phyloP scores from a whole-genome alignment of 2,329 filamentous ascomycete species.

The Ophioceras dolichostomum region DNA sequence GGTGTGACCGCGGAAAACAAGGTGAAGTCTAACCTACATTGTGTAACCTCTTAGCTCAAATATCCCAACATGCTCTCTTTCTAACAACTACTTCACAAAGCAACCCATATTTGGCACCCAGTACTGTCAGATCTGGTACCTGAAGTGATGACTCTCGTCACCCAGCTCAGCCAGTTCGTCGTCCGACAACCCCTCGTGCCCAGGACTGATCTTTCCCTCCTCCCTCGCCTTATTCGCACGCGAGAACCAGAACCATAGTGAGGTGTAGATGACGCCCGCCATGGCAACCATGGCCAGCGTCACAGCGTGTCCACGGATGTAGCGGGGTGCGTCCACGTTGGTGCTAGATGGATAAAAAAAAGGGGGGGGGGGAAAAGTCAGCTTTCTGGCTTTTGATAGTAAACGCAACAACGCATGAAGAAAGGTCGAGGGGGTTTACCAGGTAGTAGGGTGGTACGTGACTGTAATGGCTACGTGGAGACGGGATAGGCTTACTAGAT shows the following conservation, averaged over 20 bases:
- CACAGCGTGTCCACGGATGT: constrained; percentile 47
- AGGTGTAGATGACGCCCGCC: constrained; percentile 36
- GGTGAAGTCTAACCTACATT: no score
- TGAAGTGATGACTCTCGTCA: constrained; percentile 37
- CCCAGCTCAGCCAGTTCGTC: constrained; percentile 37
- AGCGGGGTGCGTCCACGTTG: constrained; percentile 38
- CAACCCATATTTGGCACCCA: no score
- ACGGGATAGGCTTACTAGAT: constrained; percentile 29
- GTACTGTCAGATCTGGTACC: constrained; percentile 25
- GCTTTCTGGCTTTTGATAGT: no score
- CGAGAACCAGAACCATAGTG: constrained; percentile 41
- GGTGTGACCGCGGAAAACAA: no score
- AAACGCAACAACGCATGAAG: no score
- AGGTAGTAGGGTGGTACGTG: neutral
- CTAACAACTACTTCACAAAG: no score
- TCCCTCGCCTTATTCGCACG: constrained; percentile 33
- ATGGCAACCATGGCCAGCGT: constrained; percentile 46
- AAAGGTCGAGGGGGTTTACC: no score
- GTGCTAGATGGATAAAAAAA: constrained; percentile 26
- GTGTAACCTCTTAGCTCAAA: no score
- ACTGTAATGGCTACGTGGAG: no score
- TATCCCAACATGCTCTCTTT: no score
- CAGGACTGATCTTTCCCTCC: constrained; percentile 22
- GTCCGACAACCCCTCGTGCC: constrained; percentile 26
- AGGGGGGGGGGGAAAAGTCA: no score